Evolutionary conservation across 306 rosid genomes (phyloP).

Genomic region (Cyclanthera cordifolia): DNA sequence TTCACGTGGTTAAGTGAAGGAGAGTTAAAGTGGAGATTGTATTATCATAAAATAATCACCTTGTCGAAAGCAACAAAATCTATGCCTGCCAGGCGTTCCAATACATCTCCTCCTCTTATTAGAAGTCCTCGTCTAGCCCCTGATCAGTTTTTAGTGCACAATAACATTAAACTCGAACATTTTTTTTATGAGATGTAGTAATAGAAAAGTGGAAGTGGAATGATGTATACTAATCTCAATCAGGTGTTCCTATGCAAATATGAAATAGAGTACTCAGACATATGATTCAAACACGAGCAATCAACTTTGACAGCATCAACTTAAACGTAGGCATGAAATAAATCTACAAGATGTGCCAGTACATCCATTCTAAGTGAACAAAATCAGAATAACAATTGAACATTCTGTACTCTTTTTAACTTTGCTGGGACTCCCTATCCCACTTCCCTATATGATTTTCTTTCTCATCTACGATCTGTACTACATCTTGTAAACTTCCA

Average conservation of each 20-base stretch:
- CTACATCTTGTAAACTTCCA: constrained; percentile 3
- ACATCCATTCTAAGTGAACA: background rate
- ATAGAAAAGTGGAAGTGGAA: constrained; percentile 1
- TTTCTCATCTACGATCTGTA: background rate
- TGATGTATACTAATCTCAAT: background rate
- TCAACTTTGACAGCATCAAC: constrained; percentile 7
- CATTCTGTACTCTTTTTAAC: background rate
- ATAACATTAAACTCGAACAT: constrained; percentile 3
- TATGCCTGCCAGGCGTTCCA: constrained; percentile 71
- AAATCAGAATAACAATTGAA: background rate
- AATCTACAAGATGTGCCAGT: background rate
- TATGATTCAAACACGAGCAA: background rate
- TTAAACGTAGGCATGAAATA: background rate
- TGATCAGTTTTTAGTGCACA: constrained; percentile 26
- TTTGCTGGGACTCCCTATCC: background rate
- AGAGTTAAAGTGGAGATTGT: background rate
- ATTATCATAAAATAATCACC: constrained; percentile 26
- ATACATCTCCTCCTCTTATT: constrained; percentile 89
- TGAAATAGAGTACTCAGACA: background rate
- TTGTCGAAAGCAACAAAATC: constrained; percentile 79
- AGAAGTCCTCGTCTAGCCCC: constrained; percentile 98
- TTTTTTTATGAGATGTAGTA: background rate
- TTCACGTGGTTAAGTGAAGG: background rate
- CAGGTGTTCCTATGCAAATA: background rate
- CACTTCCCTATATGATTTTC: background rate